Evolutionary conservation across 2,329 filamentous ascomycete genomes (phyloP), one percentile per base, ranked within the genome.

Genomic region (Sporothrix curviconia): DNA sequence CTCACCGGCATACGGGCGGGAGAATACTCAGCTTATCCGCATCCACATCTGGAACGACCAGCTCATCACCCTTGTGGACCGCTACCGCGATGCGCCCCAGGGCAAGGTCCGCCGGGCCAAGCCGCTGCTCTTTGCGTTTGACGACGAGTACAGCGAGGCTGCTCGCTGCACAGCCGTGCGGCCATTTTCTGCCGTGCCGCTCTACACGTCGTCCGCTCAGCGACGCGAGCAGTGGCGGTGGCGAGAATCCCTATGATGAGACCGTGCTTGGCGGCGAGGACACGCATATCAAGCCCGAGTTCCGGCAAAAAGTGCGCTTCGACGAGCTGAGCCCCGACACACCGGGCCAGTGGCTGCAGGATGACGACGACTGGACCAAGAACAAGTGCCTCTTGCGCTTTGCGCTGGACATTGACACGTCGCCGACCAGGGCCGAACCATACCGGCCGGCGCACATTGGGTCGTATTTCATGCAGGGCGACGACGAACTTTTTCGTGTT

Each of bases 31-130:
- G 22, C 6, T 30, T 12, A 51, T 58, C 24, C 43, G n/a, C 11
- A 39, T 58, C 46, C 61, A 61, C 34, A 43, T 62, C 19, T 64
- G 62, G 62, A 59, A 63, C 56, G 61, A 59, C 57, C 61, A 62
- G 62, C 25, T 62, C 34, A 32, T 62, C 19, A 56, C 51, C 1
- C 19, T 63, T 25, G 24, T 60, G 11, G 60, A 63, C 56, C 62
- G 60, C 3, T 55, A 56, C 43, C 39, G 46, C 14, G 60, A 62
- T 3, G 32, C 56, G 14, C n/a, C 37, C 14, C 14, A 39, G 30
- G 52, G 22, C 52, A 58, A 59, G 17, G 51, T 61, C 37, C 55
- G 49, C 14, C 43, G 46, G 2, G 59, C 51, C n/a, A 57, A 47
- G 17, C 62, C 62, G 30, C 50, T 62, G 49, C 39, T 63, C 8